A percentile compares a stretch with the other conserved stretches of the same genome.
Evolutionary conservation across 306 rosid species (phyloP).

Genomic region (Trifolium repens): DNA sequence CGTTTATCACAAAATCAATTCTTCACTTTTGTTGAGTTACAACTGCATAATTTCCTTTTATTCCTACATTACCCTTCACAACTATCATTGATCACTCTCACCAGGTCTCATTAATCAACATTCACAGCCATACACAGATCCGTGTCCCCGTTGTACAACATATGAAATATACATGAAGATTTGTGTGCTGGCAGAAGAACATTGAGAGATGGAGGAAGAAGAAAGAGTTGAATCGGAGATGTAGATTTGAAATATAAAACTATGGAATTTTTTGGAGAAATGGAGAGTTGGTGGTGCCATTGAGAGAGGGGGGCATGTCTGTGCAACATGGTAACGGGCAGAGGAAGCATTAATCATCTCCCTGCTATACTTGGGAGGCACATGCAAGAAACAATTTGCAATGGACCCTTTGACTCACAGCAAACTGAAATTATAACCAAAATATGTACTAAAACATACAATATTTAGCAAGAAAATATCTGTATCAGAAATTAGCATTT

Average conservation of each 20-base stretch:
- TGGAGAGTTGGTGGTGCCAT: too few species aligned
- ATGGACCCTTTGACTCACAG: constrained; percentile 12
- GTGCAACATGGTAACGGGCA: background rate
- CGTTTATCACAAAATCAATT: background rate
- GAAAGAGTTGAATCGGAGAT: too few species aligned
- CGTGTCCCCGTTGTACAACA: background rate
- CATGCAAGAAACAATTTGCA: background rate
- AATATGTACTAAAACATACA: background rate
- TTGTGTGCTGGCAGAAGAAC: too few species aligned
- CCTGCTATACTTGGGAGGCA: background rate
- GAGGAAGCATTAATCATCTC: background rate
- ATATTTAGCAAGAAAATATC: background rate
- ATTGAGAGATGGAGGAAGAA: too few species aligned
- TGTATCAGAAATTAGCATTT: constrained; percentile 2
- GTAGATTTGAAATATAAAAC: too few species aligned
- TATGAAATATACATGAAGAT: too few species aligned
- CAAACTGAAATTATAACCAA: background rate
- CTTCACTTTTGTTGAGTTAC: background rate
- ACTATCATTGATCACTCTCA: background rate
- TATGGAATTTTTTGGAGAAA: too few species aligned
- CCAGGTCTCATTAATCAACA: background rate
- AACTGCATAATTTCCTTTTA: too few species aligned
- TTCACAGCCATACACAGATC: background rate
- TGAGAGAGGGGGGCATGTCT: too few species aligned
- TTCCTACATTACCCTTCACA: background rate